A percentile compares a stretch with the other conserved stretches of the same genome.
Conservation (phyloP, 2,329 filamentous ascomycete species). For the Paraconiothyrium sp. region DNA sequence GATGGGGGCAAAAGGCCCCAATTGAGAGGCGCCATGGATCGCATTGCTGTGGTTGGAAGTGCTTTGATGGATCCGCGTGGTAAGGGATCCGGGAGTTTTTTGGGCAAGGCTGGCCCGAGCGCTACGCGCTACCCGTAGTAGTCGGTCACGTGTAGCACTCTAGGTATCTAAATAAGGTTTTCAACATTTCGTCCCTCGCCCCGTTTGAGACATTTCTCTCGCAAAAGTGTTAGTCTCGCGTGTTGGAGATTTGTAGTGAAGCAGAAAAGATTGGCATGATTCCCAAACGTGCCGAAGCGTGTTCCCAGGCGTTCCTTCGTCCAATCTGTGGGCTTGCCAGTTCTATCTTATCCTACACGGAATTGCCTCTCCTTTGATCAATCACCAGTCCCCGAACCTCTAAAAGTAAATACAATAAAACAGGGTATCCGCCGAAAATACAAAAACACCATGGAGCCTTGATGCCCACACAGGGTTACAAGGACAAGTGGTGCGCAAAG, state of each 20-base stretch:
- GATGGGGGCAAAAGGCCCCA: conserved; percentile 42
- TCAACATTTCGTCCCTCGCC: background rate
- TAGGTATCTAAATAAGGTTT: too few relatives aligned
- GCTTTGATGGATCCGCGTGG: conserved; percentile 17
- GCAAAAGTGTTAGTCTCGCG: background rate
- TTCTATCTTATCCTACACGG: conserved; percentile 14
- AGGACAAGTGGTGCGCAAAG: conserved; percentile 7
- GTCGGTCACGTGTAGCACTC: conserved; percentile 13
- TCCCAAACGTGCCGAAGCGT: background rate
- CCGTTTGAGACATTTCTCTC: background rate
- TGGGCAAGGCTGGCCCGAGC: conserved; percentile 17
- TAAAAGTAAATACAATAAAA: conserved; percentile 16
- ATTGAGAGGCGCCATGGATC: conserved; percentile 45
- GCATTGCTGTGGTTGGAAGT: conserved; percentile 36
- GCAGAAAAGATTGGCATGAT: conserved; percentile 1
- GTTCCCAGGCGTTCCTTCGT: conserved; percentile 2
- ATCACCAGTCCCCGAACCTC: background rate
- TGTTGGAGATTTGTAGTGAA: background rate
- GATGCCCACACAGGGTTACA: conserved; percentile 9
- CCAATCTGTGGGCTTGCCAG: conserved; percentile 7
- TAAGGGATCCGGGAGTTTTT: conserved; percentile 30
- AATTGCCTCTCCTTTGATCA: conserved; percentile 7
- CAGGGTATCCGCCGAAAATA: conserved; percentile 37
- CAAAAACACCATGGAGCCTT: conserved; percentile 5
- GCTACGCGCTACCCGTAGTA: conserved; percentile 1